These are phyloP conservation scores for Hypoxylon crocopeplum DNA, from an alignment of 495 filamentous ascomycete species.

Conservation along the genomic window DNA sequence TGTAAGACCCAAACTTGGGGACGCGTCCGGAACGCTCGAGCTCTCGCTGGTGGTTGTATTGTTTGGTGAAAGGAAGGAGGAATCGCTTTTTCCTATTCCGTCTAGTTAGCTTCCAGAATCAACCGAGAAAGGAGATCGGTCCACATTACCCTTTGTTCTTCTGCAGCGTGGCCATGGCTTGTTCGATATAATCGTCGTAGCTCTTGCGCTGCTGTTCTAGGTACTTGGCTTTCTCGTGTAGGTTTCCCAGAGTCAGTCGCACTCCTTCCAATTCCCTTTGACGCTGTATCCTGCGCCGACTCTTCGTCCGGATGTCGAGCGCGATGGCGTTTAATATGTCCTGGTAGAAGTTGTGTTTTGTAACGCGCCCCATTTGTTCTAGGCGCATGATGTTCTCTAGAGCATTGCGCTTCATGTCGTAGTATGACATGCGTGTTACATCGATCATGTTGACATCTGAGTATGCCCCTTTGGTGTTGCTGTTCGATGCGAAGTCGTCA, in stretches of 20 bases:
- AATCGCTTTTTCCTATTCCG: slow-evolving; percentile 78
- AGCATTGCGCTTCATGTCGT: slow-evolving; percentile 88
- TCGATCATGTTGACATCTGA: slow-evolving; percentile 90
- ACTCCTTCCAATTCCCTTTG: slow-evolving; percentile 90
- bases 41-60: slow-evolving; percentile 97
- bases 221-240: slow-evolving; percentile 91
- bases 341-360: slow-evolving; percentile 92
- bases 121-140: background rate
- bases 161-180: slow-evolving; percentile 97
- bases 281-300: slow-evolving; percentile 86
- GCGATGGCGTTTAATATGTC: slow-evolving; percentile 96
- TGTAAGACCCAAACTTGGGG: slow-evolving; percentile 96
- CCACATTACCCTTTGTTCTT: slow-evolving; percentile 81
- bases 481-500: slow-evolving; percentile 79
- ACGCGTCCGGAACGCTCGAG: slow-evolving; percentile 88
- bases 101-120: slow-evolving; percentile 11
- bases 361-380: slow-evolving; percentile 84
- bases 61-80: slow-evolving; percentile 95
- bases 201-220: slow-evolving; percentile 93
- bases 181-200: slow-evolving; percentile 99
- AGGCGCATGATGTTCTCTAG: slow-evolving; percentile 93
- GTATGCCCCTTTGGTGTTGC: slow-evolving; percentile 80
- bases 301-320: slow-evolving; percentile 95
- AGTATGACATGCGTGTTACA: slow-evolving; percentile 87
- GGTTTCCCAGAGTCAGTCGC: slow-evolving; percentile 77